phyloP scores from a whole-genome alignment of 768 basidiomycete species.

The Suillus plorans region DNA sequence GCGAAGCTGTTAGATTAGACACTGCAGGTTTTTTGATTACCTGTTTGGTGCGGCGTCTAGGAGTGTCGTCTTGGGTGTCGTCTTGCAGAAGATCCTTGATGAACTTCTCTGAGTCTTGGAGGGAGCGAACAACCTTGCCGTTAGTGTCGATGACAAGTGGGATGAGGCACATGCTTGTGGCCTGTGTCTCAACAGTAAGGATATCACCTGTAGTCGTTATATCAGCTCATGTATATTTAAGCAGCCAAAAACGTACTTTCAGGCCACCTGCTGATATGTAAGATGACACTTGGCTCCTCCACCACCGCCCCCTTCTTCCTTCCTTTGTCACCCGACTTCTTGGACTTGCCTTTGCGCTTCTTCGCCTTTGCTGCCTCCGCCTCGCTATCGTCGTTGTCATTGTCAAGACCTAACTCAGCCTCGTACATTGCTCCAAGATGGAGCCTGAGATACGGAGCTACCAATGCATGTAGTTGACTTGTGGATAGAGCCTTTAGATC shows the following conservation, averaged over 20 bases:
- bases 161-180: not conserved
- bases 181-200: not conserved
- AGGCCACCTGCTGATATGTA: not conserved
- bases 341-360: not conserved
- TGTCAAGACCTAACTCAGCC: not conserved
- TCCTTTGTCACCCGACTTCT: not conserved
- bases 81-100: not conserved
- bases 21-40: not conserved
- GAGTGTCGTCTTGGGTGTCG: not conserved
- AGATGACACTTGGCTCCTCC: not conserved
- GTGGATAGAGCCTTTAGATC: not conserved
- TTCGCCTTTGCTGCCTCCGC: not conserved
- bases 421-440: not conserved
- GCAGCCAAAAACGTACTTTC: not conserved
- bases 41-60: not conserved
- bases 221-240: not conserved
- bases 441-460: not conserved
- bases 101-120: not conserved
- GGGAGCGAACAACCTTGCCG: not conserved
- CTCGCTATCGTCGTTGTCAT: not conserved
- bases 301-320: not conserved
- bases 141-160: not conserved
- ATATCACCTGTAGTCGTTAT: not conserved
- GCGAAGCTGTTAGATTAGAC: not conserved
- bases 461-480: not conserved